Base-by-base conservation (phyloP, 345 rosid species). In the Heritiera littoralis region DNA sequence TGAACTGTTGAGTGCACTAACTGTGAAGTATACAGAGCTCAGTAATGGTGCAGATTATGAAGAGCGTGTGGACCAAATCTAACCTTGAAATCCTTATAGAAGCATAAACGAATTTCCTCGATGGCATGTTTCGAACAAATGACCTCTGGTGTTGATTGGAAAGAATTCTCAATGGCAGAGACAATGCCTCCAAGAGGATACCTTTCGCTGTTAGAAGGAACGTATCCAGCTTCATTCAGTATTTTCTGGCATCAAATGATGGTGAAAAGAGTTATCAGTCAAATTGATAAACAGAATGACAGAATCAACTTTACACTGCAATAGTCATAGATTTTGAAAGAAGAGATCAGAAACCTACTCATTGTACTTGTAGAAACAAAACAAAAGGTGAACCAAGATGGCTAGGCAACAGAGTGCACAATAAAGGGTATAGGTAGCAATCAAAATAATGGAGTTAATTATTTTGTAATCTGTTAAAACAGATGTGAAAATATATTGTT, bases 131-230 rank as follows among this genome's bases (percentile, higher is more conserved):
- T 91, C 64, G 91, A 88, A 89, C 99, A 95, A 75, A 74, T 74
- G 74, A 95, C 72, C 79, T 81, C 80, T 3, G 99, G 98, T 71
- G 84, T 93, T 74, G 90, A 81, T 78, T 87, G 98, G 88, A 87
- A 93, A 80, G 97, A 95, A 84, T 89, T 92, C 89, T 93, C 90
- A 83, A 95, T 91, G 59, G 95, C 94, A 84, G 97, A 85, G 56
- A 95, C 79, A 28, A 95, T 84, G 56, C 99, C 98, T 78, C 97
- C 97, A 58, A 92, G 89, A 74, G 99, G 99, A 84, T 95, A 95
- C 76, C 88, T 93, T 64, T 93, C 98, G 18, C 90, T 86, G 82
- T 90, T 91, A 75, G 99, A 95, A 81, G 98, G 93, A 83, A 89
- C 83, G 81, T 93, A 95, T 79, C 99, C 99, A 59, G 91, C 98